Evolutionary conservation across 768 basidiomycete genomes (phyloP).

Genomic region (Sarcodon aspratus): DNA sequence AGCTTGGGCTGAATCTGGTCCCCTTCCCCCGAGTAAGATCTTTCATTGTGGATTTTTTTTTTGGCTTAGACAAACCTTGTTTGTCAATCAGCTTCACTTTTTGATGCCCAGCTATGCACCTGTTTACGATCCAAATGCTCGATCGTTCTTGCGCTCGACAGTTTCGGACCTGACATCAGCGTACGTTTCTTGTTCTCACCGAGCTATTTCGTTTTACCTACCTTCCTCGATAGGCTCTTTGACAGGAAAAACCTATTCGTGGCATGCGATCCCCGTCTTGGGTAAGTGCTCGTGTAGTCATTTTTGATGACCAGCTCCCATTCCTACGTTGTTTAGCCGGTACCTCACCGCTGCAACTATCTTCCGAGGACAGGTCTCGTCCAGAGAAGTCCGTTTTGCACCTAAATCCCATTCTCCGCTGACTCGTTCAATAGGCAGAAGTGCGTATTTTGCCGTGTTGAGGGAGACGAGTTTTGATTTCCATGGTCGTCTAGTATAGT

Average conservation of each 20-base stretch:
- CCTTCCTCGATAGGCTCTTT: slow-evolving; percentile 42
- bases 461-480: slow-evolving; percentile 3
- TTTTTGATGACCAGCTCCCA: not conserved
- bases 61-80: slow-evolving; percentile 2
- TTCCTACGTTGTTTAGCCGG: slow-evolving; percentile 32
- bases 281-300: slow-evolving; percentile 28
- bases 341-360: slow-evolving; percentile 84
- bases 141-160: slow-evolving; percentile 46
- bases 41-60: not conserved
- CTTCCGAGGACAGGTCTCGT: slow-evolving; percentile 75
- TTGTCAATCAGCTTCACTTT: slow-evolving; percentile 70
- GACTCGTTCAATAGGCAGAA: slow-evolving; percentile 10
- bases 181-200: slow-evolving; percentile 27
- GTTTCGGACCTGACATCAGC: slow-evolving; percentile 64
- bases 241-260: slow-evolving; percentile 73
- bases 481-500: slow-evolving; percentile 34
- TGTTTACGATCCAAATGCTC: slow-evolving; percentile 57
- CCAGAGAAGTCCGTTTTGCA: slow-evolving; percentile 54
- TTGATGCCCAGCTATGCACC: slow-evolving; percentile 94
- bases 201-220: slow-evolving; percentile 1
- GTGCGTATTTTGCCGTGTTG: slow-evolving; percentile 9
- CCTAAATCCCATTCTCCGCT: not conserved
- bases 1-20: slow-evolving; percentile 87
- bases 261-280: slow-evolving; percentile 70
- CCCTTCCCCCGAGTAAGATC: slow-evolving; percentile 84